A percentile compares a stretch with the other conserved stretches of the same genome.
phyloP scores from a whole-genome alignment of 164 flowering plant species.

The Kalanchoe fedtschenkoi region DNA sequence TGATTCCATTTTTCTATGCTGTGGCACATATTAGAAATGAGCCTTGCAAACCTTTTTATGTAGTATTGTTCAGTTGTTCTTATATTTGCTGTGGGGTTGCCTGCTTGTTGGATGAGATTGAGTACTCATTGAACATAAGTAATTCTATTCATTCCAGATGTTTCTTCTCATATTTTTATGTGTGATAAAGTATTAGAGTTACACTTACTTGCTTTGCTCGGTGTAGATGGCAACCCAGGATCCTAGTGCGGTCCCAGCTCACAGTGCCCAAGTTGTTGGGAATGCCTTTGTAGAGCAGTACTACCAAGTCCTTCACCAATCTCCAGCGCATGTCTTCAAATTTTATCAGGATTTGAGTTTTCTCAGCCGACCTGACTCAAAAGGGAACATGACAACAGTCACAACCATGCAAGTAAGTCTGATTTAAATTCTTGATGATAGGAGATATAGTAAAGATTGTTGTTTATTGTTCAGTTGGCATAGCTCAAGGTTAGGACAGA shows the following conservation, averaged over 20 bases:
- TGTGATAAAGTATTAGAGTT: not conserved
- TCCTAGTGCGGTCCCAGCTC: conserved; percentile 19
- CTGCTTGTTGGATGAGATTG: no score
- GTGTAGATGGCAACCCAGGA: conserved; percentile 34
- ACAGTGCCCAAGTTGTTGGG: conserved; percentile 32
- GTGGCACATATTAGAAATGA: no score
- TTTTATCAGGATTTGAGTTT: conserved; percentile 37
- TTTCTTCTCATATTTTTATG: not conserved
- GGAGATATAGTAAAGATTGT: no score
- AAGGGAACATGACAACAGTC: conserved; percentile 25
- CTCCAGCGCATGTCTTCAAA: conserved; percentile 23
- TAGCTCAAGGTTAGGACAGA: no score
- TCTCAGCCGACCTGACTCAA: conserved; percentile 24
- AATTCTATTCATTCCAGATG: not conserved
- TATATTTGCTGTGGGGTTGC: no score
- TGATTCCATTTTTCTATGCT: no score
- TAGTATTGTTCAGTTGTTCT: no score
- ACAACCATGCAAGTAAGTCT: conserved; percentile 29
- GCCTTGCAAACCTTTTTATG: no score
- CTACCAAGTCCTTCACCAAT: conserved; percentile 30
- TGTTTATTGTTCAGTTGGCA: no score
- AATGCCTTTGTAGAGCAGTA: conserved; percentile 40
- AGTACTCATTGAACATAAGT: no score
- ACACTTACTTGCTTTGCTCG: not conserved
- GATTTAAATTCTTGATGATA: not conserved